phyloP scores from a whole-genome alignment of 108 stramenopile species.

The Stephanodiscus triporus region DNA sequence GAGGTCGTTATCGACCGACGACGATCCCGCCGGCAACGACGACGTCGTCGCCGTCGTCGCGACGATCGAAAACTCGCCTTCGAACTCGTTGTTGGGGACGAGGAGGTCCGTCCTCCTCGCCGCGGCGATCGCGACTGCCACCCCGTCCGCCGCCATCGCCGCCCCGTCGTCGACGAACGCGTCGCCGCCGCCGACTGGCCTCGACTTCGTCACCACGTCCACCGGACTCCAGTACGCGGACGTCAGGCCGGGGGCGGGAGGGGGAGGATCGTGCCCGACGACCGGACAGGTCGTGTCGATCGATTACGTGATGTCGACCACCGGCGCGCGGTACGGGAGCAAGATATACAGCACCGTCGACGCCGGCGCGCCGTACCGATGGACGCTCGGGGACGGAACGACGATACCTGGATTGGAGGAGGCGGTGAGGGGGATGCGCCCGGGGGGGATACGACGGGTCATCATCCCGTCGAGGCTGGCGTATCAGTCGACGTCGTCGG shows the following conservation, averaged over 20 bases:
- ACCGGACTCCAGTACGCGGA: constrained; percentile 73
- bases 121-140: neutral
- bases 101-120: constrained; percentile 20
- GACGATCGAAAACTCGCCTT: constrained; percentile 5
- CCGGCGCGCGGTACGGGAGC: constrained; percentile 72
- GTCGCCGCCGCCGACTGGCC: constrained; percentile 15
- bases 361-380: constrained; percentile 65
- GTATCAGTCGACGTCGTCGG: constrained; percentile 46
- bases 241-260: constrained; percentile 57
- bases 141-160: constrained; percentile 17
- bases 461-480: constrained; percentile 63
- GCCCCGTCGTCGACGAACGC: neutral
- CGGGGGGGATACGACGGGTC: constrained; percentile 71
- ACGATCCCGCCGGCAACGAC: neutral
- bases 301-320: constrained; percentile 78
- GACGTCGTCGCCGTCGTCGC: neutral
- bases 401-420: constrained; percentile 71
- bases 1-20: neutral
- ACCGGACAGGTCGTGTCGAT: constrained; percentile 57
- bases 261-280: constrained; percentile 11
- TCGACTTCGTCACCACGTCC: constrained; percentile 38
- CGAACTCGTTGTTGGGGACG: neutral
- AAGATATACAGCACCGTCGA: constrained; percentile 69
- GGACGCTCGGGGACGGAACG: constrained; percentile 64
- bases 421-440: constrained; percentile 65